Conservation (phyloP, 208 protist genomes). For the Leishmania mexicana region DNA sequence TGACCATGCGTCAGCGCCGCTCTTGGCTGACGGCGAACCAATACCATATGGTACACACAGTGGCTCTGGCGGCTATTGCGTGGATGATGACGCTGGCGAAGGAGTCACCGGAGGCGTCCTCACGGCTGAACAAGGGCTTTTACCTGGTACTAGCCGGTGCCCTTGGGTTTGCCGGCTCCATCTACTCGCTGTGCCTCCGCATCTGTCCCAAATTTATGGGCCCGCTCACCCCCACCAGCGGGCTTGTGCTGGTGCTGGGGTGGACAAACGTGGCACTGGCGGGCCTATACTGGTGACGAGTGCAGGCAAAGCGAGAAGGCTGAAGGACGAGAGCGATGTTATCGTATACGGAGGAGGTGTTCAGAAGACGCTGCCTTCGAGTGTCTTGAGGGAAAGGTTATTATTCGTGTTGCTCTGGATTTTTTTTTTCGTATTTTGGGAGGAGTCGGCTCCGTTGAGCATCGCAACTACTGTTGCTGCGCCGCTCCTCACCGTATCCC, state of each 20-base stretch:
- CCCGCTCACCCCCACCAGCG: slow-evolving; percentile 65
- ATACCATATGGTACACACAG: slow-evolving; percentile 54
- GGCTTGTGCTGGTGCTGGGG: slow-evolving; percentile 64
- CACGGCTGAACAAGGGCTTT: slow-evolving; percentile 51
- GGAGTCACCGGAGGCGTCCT: slow-evolving; percentile 27
- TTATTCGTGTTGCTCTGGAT: not conserved
- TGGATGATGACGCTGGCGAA: slow-evolving; percentile 33
- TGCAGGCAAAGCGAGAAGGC: not conserved
- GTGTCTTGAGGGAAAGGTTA: not conserved
- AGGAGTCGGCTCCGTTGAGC: not conserved
- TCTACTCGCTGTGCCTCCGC: slow-evolving; percentile 63
- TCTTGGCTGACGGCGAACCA: slow-evolving; percentile 56
- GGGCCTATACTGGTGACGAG: slow-evolving; percentile 44
- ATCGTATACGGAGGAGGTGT: not conserved
- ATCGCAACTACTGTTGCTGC: not conserved
- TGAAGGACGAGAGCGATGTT: not conserved
- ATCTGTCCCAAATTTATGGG: slow-evolving; percentile 55
- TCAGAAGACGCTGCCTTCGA: not conserved
- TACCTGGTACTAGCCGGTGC: slow-evolving; percentile 54
- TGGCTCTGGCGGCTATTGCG: slow-evolving; percentile 38
- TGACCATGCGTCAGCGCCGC: slow-evolving; percentile 42
- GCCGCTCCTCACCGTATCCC: not conserved
- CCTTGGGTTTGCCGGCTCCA: slow-evolving; percentile 62
- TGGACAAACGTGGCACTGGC: slow-evolving; percentile 66
- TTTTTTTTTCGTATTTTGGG: too few species aligned